phyloP scores from a whole-genome alignment of 2,329 filamentous ascomycete genomes.

The Trichoderma breve region DNA sequence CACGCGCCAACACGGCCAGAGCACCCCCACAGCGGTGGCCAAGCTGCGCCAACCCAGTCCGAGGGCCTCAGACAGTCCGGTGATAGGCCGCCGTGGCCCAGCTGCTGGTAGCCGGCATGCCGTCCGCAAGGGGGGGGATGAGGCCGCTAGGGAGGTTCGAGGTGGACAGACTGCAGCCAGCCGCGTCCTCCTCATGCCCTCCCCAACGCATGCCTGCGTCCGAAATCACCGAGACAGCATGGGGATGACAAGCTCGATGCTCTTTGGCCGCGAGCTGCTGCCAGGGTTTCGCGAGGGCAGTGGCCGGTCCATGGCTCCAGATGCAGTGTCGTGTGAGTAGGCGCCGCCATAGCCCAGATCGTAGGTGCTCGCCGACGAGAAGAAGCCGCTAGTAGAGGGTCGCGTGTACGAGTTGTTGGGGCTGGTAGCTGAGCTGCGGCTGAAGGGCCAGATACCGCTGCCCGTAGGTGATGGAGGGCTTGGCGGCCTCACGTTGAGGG shows the following conservation, averaged over 20 bases:
- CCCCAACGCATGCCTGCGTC: conserved; percentile 6
- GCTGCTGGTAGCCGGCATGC: conserved; percentile 10
- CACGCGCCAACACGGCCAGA: neutral
- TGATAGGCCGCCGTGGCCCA: conserved; percentile 8
- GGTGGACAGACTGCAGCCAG: neutral
- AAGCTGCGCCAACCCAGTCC: conserved; percentile 2
- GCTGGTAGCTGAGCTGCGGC: conserved; percentile 50
- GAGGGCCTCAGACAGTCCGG: neutral
- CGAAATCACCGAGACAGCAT: conserved; percentile 48
- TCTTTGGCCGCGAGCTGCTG: conserved; percentile 57
- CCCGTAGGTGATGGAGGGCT: conserved; percentile 55
- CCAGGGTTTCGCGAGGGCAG: conserved; percentile 55
- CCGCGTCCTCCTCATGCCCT: neutral
- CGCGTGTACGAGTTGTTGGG: conserved; percentile 50
- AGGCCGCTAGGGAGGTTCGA: neutral
- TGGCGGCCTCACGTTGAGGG: conserved; percentile 52
- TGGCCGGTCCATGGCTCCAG: conserved; percentile 50
- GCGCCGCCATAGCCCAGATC: conserved; percentile 42
- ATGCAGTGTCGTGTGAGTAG: conserved; percentile 31
- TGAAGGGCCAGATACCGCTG: conserved; percentile 54
- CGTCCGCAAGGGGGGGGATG: conserved; percentile 1
- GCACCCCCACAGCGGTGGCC: conserved; percentile 12
- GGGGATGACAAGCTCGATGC: conserved; percentile 63
- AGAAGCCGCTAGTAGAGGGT: conserved; percentile 39
- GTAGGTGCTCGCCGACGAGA: conserved; percentile 49